Base-by-base conservation (phyloP, 2,329 filamentous ascomycete genomes). In the Teratosphaeria gauchensis region DNA sequence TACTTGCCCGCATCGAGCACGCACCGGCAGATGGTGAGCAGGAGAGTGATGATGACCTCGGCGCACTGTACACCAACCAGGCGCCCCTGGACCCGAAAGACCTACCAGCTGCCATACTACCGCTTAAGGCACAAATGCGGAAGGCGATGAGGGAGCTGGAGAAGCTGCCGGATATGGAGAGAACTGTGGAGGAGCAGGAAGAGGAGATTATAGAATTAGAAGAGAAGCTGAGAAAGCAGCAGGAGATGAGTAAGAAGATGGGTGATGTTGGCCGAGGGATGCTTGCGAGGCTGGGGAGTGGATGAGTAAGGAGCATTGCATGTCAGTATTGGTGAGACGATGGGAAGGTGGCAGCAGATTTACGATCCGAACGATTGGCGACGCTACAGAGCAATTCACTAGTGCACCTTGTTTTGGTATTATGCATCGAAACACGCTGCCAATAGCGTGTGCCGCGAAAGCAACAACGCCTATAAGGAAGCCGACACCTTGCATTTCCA, bases 111-210 rank as follows among this genome's bases (percentile, higher is more conserved):
- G 90, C 89, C 38, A 88, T 89, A 1, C 88, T 90, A 68, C 82
- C 83, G 38, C 79, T 96, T 66, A 92, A 90, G 74, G 86, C 92
- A 74, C 89, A 90, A 74, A 82, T 97, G 59, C 60, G 71, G 72
- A 87, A 86, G 65, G 91, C 92, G 55, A 81, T 88, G 55, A 80
- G 78, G 35, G 82, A 85, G 65, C 78, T 91, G 56, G 79, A 80
- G 68, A 76, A 78, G 31, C 73, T 94, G 65, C 87, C 87, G 9
- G 89, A 92, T 73, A 83, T 92, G 70, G 77, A 83, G 19, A 80
- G 88, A 56, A 81, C 78, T 4, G 75, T 86, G 14, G 79, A 79
- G 58, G 86, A 90, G 71, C 89, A 92, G 75, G 79, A 87, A 65
- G 80, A 78, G 14, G 89, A 92, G 77, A 87, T 92, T 21, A 72